Percentiles rank a stretch among this genome's conserved stretches.
These are phyloP conservation scores for Apium graveolens DNA, from an alignment of 129 eudicot genomes.

Conservation along the genomic window DNA sequence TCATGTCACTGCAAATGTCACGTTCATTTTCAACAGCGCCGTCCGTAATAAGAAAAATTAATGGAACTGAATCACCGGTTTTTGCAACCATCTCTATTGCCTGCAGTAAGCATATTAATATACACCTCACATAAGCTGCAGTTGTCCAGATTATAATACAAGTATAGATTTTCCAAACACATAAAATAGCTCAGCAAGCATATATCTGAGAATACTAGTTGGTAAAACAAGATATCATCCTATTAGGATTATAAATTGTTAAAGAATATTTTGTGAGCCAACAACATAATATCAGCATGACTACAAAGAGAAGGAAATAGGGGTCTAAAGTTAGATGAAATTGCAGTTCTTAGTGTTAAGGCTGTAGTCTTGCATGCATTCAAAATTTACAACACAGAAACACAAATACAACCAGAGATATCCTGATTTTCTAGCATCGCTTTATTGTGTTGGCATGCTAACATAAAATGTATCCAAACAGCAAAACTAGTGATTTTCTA, in stretches of 20 bases:
- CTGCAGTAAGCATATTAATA: slow-evolving; percentile 25
- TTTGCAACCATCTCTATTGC: slow-evolving; percentile 69
- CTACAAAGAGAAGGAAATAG: neutral
- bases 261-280: neutral
- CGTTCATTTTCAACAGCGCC: slow-evolving; percentile 89
- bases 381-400: neutral
- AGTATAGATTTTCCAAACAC: neutral
- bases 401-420: neutral
- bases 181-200: neutral
- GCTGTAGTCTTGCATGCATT: neutral
- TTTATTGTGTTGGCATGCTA: neutral
- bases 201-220: slow-evolving; percentile 1
- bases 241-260: neutral
- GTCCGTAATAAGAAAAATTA: slow-evolving; percentile 73
- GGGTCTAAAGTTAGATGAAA: neutral
- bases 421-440: neutral
- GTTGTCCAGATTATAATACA: neutral
- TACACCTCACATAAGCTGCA: neutral
- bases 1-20: slow-evolving; percentile 54
- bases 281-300: neutral
- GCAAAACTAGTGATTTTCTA: too few species aligned
- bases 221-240: neutral
- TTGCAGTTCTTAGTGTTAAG: neutral
- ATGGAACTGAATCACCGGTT: slow-evolving; percentile 39
- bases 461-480: too few species aligned